Conservation (phyloP, 2,329 filamentous ascomycete species). For the Albophoma yamanashiensis region DNA sequence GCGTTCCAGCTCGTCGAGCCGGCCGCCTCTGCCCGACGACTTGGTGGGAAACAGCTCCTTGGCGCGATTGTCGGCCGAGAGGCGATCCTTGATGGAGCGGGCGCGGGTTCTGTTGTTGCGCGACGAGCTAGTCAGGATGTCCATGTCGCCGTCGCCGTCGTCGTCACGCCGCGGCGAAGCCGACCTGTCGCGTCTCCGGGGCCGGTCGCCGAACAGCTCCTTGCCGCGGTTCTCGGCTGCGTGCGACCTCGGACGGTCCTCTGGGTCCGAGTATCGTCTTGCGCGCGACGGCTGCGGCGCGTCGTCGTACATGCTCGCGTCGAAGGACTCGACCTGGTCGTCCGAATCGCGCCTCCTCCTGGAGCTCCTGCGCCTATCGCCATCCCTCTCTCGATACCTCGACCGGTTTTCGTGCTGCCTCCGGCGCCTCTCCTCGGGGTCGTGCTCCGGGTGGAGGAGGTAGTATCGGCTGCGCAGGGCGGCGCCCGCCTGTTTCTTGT, state of each 20-base stretch:
- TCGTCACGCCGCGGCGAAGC: conserved; percentile 37
- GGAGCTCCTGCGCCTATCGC: conserved; percentile 16
- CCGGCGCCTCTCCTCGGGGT: conserved; percentile 63
- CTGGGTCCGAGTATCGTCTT: conserved; percentile 13
- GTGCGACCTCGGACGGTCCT: conserved; percentile 17
- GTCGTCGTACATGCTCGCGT: conserved; percentile 78
- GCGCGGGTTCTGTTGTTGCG: conserved; percentile 23
- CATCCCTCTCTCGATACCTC: conserved; percentile 51
- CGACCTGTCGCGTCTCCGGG: conserved; percentile 32
- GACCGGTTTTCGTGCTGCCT: conserved; percentile 45
- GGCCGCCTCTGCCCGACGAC: conserved; percentile 13
- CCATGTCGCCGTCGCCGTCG: conserved; percentile 30
- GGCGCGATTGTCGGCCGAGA: conserved; percentile 16
- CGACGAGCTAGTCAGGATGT: conserved; percentile 17
- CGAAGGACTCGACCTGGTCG: conserved; percentile 48
- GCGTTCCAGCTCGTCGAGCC: conserved; percentile 26
- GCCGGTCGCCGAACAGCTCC: conserved; percentile 50
- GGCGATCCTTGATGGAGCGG: conserved; percentile 20
- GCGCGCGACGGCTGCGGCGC: conserved; percentile 24
- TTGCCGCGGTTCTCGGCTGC: conserved; percentile 35
- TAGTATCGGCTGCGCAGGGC: conserved; percentile 82
- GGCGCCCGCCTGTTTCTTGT: conserved; percentile 73
- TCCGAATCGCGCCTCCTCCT: conserved; percentile 28
- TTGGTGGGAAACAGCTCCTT: conserved; percentile 31
- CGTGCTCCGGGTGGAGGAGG: conserved; percentile 79